Evolutionary conservation across 495 filamentous ascomycete genomes (phyloP), one percentile per base, ranked within the genome.

Genomic region (Aspergillus ostianus): DNA sequence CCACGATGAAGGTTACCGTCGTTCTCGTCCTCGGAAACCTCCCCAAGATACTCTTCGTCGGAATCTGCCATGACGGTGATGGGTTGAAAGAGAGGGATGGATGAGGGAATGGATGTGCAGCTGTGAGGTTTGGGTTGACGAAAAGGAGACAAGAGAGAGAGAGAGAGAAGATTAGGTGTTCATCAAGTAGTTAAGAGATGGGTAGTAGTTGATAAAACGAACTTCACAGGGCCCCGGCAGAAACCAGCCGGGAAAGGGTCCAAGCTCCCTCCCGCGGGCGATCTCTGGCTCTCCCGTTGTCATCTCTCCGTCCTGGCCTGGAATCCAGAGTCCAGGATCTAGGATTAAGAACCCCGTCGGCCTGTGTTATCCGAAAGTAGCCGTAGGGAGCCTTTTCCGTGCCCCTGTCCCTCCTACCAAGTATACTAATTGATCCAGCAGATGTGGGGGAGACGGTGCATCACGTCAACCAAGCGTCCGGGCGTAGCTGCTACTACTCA

Each of bases 21-120:
- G 67, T 92, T 89, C 53, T 94, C 93, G 67, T 97, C 92, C 64
- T 92, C 92, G 6, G 91, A 92, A 55, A 82, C 76, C 54, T 86
- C 85, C 54, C 84, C 87, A 62, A 92, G 82, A 70, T 92, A 96
- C 63, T 97, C 93, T 63, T 87, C 90, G 67, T 97, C 87, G 57
- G 88, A 93, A 61, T 78, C 77, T 15, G 75, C 75, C 77, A 80
- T 80, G 26, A 15, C 55, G 32, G 19, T 4, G 19, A 26, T 15
- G 10, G 36, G 19, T 9, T 15, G 29, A 53, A 10, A 9, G 27
- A 56, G 48, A 29, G 47, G 46, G n/a, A 57, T 51, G 5, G 49
- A 47, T 53, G 65, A 23, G 46, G 29, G 17, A 9, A 65, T 72
- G 48, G 48, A 26, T 13, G 21, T 2, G 29, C 23, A 20, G 12